A percentile compares a stretch with the other conserved stretches of the same genome.
Conservation (phyloP, 1,284 basidiomycete genomes). For the Heterobasidion irregulare region DNA sequence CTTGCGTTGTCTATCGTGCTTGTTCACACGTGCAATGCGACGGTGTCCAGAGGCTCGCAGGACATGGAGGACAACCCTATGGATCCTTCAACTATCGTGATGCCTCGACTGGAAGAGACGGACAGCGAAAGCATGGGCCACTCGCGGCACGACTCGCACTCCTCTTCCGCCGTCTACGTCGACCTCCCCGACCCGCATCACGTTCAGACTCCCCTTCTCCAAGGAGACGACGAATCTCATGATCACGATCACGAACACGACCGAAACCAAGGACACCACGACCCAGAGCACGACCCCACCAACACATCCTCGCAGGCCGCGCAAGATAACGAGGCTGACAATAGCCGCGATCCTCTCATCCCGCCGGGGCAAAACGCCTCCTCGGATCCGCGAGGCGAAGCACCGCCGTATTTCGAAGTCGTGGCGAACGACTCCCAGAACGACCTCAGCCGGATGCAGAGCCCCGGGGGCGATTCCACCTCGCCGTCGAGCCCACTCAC, state of each 20-base stretch:
- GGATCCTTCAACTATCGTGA: conserved; percentile 17
- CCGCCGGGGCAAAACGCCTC: conserved; percentile 6
- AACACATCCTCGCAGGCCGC: not conserved
- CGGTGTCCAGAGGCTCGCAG: conserved; percentile 24
- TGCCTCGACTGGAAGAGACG: conserved; percentile 26
- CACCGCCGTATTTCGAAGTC: conserved; percentile 59
- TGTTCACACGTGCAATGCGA: not conserved
- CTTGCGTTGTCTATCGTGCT: not conserved
- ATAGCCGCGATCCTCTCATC: conserved; percentile 17
- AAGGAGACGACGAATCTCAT: conserved; percentile 6
- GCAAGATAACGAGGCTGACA: conserved; percentile 2
- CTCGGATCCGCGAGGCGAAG: conserved; percentile 40
- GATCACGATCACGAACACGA: not conserved
- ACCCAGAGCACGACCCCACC: not conserved
- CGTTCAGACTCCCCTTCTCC: conserved; percentile 11
- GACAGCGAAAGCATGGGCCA: conserved; percentile 12
- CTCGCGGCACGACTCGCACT: conserved; percentile 11
- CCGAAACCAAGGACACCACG: not conserved
- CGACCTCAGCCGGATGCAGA: conserved; percentile 9
- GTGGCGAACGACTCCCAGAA: conserved; percentile 19
- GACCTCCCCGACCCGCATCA: conserved; percentile 12
- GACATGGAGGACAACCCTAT: conserved; percentile 27
- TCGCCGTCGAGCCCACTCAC: conserved; percentile 2
- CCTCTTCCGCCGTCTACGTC: conserved; percentile 18
- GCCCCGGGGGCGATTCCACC: conserved; percentile 7